Conservation (phyloP, 495 filamentous ascomycete genomes). For the Sabuloglossum arenarium region DNA sequence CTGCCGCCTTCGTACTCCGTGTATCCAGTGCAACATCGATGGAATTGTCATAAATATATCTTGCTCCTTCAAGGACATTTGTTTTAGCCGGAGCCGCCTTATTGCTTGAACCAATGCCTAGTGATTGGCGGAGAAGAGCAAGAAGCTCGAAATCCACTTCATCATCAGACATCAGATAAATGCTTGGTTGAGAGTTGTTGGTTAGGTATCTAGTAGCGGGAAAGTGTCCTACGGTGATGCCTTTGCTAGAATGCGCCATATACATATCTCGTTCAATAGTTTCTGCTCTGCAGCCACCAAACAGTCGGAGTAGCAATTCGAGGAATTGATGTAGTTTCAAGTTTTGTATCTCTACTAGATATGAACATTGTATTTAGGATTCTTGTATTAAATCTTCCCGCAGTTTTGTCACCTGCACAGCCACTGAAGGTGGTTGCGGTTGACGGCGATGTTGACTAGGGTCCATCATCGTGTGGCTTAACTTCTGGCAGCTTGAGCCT, state of each 20-base stretch:
- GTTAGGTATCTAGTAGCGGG: not conserved
- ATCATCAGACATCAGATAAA: slow-evolving; percentile 31
- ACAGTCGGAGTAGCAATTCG: no score
- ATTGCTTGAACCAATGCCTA: slow-evolving; percentile 14
- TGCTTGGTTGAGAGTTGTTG: not conserved
- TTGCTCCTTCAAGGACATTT: slow-evolving; percentile 59
- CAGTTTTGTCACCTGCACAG: no score
- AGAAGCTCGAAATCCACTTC: slow-evolving; percentile 78
- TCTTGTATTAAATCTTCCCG: no score
- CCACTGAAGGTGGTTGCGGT: no score
- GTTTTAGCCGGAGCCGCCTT: slow-evolving; percentile 32
- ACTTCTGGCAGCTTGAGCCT: not conserved
- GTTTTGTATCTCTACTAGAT: no score
- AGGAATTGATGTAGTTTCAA: no score
- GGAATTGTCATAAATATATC: slow-evolving; percentile 78
- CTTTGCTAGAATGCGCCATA: not conserved
- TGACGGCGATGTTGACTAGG: no score
- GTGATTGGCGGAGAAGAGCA: slow-evolving; percentile 62
- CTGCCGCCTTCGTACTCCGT: slow-evolving; percentile 57
- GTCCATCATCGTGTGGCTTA: not conserved
- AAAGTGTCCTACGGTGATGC: no score
- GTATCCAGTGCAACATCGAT: slow-evolving; percentile 81
- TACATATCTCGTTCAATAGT: no score
- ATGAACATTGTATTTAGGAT: no score
- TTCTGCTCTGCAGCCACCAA: no score